These are phyloP conservation scores for Melastoma candidum DNA, from an alignment of 441 rosid species.

Conservation along the genomic window DNA sequence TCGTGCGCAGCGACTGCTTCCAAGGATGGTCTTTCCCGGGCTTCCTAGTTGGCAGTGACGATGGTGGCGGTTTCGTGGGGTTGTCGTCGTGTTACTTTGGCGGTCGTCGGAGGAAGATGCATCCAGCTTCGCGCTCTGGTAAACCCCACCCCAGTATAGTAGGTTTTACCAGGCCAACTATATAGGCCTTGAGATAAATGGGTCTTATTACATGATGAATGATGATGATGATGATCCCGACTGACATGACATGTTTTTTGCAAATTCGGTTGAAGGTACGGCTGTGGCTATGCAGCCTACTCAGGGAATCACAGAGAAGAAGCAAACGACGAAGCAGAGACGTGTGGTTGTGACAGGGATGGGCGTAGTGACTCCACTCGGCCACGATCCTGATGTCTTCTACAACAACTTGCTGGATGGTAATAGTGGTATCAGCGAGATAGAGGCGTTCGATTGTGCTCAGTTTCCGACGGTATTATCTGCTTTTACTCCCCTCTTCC, in stretches of 20 bases:
- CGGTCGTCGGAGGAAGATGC: slow-evolving; percentile 1
- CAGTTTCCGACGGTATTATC: slow-evolving; percentile 19
- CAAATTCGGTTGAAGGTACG: slow-evolving; percentile 4
- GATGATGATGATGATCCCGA: too few relatives aligned
- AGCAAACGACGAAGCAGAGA: slow-evolving; percentile 6
- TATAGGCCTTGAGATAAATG: too few relatives aligned
- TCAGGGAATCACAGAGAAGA: slow-evolving; percentile 11
- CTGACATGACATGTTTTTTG: neutral
- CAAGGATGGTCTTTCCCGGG: slow-evolving; percentile 9
- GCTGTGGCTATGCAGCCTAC: slow-evolving; percentile 12
- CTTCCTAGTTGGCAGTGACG: slow-evolving; percentile 3
- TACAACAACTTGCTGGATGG: slow-evolving; percentile 25
- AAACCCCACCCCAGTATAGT: neutral
- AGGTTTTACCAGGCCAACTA: too few relatives aligned
- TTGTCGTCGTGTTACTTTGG: slow-evolving; percentile 8
- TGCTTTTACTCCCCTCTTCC: neutral
- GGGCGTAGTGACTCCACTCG: slow-evolving; percentile 25
- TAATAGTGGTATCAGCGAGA: slow-evolving; percentile 23
- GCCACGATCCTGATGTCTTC: slow-evolving; percentile 17
- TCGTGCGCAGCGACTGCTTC: slow-evolving; percentile 45
- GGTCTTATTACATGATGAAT: too few relatives aligned
- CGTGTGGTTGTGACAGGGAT: slow-evolving; percentile 27
- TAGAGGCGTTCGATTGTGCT: slow-evolving; percentile 24
- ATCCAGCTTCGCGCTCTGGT: slow-evolving; percentile 7
- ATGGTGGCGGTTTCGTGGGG: slow-evolving; percentile 1